Conservation (phyloP, 495 filamentous ascomycete species). For the Aeminium ludgeri region DNA sequence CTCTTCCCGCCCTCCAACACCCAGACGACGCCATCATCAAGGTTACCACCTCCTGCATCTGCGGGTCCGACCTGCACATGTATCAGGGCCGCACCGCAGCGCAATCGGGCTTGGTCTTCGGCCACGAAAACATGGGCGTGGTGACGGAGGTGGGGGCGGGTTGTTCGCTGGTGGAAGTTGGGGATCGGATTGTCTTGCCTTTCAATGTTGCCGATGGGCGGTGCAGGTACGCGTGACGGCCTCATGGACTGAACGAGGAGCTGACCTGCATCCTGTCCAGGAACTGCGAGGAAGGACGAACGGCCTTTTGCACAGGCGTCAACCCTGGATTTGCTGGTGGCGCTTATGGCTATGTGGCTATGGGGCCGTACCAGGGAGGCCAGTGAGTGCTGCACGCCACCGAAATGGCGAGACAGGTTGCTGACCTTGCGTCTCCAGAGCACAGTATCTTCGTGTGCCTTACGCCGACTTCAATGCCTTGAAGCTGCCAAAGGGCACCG, state of each 20-base stretch:
- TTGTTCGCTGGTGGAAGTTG: constrained; percentile 34
- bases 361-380: constrained; percentile 40
- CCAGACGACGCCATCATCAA: constrained; percentile 30
- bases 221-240: constrained; percentile 17
- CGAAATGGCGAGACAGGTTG: background rate
- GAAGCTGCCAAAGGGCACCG: constrained; percentile 27
- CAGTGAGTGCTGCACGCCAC: background rate
- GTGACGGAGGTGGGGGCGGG: constrained; percentile 29
- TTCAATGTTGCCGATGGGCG: constrained; percentile 44
- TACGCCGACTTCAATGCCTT: constrained; percentile 39
- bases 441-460: constrained; percentile 39
- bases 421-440: constrained; percentile 17
- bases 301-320: constrained; percentile 38
- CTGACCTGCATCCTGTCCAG: constrained; percentile 3
- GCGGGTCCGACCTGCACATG: constrained; percentile 31
- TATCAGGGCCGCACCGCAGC: constrained; percentile 38
- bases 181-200: constrained; percentile 40
- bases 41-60: constrained; percentile 41
- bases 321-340: constrained; percentile 44
- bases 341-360: constrained; percentile 44
- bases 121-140: constrained; percentile 32
- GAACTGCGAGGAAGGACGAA: constrained; percentile 42
- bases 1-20: constrained; percentile 33
- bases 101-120: constrained; percentile 36
- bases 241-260: no score